Conservation (phyloP, 352 stramenopile species). For the Phytophthora sp. region DNA sequence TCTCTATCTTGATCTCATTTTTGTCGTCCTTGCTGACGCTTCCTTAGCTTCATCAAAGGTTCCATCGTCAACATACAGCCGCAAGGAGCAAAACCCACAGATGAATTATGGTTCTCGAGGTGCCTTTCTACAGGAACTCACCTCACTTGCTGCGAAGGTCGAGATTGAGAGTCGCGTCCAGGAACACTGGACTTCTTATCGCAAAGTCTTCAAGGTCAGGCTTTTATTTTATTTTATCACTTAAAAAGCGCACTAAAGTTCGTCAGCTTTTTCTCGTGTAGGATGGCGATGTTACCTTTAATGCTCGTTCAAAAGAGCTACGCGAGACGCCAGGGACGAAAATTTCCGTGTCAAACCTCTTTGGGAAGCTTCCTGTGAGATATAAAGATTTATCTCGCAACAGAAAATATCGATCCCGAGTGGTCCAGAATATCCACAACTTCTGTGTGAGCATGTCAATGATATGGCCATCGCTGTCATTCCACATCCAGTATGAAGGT, state of each 20-base stretch:
- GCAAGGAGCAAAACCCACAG: background rate
- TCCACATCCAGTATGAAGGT: constrained; percentile 63
- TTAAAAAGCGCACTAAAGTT: background rate
- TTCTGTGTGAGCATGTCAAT: constrained; percentile 69
- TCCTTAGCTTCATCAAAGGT: constrained; percentile 49
- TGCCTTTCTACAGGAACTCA: constrained; percentile 59
- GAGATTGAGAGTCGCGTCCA: constrained; percentile 72
- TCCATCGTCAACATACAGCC: background rate
- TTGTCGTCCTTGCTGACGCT: background rate
- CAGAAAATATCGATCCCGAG: constrained; percentile 33
- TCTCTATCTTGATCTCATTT: background rate
- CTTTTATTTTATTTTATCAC: background rate
- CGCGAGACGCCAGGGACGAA: constrained; percentile 53
- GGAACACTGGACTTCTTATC: constrained; percentile 61
- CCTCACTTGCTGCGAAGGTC: constrained; percentile 46
- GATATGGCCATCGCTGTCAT: constrained; percentile 73
- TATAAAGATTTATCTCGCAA: constrained; percentile 50
- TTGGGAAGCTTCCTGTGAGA: constrained; percentile 66
- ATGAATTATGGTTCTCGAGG: constrained; percentile 53
- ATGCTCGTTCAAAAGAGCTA: constrained; percentile 48
- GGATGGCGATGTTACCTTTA: constrained; percentile 64
- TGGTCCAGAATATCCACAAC: constrained; percentile 48
- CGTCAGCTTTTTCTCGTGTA: constrained; percentile 19
- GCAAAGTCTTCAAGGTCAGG: constrained; percentile 74
- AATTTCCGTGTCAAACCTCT: constrained; percentile 60